phyloP scores from a whole-genome alignment of 192 early-diverging fungal genomes.

The Coemansia sp. region DNA sequence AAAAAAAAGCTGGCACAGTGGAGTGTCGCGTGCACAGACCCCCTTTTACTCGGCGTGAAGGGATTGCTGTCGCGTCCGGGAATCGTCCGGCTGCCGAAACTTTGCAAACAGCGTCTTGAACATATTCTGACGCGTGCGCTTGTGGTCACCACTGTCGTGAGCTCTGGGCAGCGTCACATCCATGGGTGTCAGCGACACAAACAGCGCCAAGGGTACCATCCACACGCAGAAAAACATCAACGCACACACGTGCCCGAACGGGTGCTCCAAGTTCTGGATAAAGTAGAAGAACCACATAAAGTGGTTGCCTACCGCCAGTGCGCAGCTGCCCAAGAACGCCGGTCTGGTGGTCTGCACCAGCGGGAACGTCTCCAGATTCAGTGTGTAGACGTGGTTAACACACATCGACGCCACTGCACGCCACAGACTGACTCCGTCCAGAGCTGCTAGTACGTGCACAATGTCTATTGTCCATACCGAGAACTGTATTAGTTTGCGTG shows the following conservation, averaged over 20 bases:
- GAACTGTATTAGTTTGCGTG: constrained; percentile 32
- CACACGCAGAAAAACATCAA: constrained; percentile 96
- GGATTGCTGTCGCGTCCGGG: constrained; percentile 20
- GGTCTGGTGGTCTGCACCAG: constrained; percentile 74
- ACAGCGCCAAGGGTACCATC: constrained; percentile 91
- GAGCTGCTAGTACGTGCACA: constrained; percentile 70
- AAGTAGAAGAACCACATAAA: constrained; percentile 97
- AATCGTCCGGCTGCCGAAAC: constrained; percentile 13
- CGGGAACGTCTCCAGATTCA: constrained; percentile 83
- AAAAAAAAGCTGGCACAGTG: background rate
- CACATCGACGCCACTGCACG: constrained; percentile 71
- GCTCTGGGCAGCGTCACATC: constrained; percentile 60
- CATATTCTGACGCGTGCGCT: constrained; percentile 33
- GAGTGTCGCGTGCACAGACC: background rate
- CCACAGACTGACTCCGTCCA: constrained; percentile 80
- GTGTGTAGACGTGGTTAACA: constrained; percentile 80
- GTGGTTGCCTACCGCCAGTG: constrained; percentile 84
- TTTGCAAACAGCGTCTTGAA: constrained; percentile 33
- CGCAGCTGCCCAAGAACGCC: constrained; percentile 80
- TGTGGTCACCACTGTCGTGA: background rate
- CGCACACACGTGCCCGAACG: constrained; percentile 80
- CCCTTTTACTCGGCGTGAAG: constrained; percentile 28
- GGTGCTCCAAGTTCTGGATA: constrained; percentile 62
- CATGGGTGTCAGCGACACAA: constrained; percentile 76
- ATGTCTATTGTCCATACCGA: constrained; percentile 61